Evolutionary conservation across 2,329 filamentous ascomycete species (phyloP).

Genomic region (Sclerotiophoma versabilis): DNA sequence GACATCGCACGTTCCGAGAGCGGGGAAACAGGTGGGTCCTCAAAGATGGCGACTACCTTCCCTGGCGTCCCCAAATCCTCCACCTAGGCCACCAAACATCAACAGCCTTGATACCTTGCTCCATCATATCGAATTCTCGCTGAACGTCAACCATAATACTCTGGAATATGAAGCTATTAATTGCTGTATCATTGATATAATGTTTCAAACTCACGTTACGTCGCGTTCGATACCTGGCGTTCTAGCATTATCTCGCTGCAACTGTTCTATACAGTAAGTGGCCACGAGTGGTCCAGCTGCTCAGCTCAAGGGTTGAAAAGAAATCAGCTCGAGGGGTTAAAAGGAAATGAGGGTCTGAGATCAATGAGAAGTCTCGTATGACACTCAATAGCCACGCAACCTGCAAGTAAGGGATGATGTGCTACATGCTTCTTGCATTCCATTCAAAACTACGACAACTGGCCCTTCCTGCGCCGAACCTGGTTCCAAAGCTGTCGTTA

Average conservation of each 20-base stretch:
- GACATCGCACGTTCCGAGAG: not conserved
- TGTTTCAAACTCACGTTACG: not conserved
- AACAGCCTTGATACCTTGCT: not conserved
- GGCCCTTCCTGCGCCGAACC: not conserved
- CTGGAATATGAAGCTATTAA: not conserved
- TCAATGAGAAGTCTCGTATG: slow-evolving; percentile 9
- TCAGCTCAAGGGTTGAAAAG: not conserved
- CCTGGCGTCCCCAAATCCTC: not conserved
- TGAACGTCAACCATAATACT: too few relatives aligned
- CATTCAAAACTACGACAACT: slow-evolving; percentile 15
- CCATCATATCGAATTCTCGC: not conserved
- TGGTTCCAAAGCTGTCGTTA: slow-evolving; percentile 1
- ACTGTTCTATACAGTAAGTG: not conserved
- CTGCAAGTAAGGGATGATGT: slow-evolving; percentile 11
- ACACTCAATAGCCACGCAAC: slow-evolving; percentile 2
- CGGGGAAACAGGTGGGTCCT: slow-evolving; percentile 3
- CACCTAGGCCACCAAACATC: not conserved
- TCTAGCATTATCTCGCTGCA: not conserved
- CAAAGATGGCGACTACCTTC: not conserved
- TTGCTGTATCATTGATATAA: too few relatives aligned
- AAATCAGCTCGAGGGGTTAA: too few relatives aligned
- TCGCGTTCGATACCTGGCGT: not conserved
- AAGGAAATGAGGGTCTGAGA: not conserved
- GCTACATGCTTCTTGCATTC: slow-evolving; percentile 7
- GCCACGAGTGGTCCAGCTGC: not conserved